phyloP scores from a whole-genome alignment of 1,139 yeast species.

The Geotrichum siamense region DNA sequence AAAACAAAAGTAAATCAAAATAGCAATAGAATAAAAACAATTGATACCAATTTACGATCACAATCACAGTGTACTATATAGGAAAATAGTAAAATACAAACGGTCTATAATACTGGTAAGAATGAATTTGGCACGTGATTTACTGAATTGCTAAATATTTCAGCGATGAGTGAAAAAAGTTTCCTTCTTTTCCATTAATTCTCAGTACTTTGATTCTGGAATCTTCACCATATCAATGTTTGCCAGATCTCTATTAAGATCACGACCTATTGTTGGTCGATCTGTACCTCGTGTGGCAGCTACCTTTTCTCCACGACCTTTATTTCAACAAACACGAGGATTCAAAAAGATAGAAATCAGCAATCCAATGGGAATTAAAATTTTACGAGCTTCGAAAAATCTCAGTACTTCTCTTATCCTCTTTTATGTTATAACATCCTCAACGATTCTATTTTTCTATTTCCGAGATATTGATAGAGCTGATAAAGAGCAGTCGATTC shows the following conservation, averaged over 20 bases:
- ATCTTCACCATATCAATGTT: slow-evolving; percentile 1
- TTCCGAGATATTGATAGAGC: slow-evolving; percentile 22
- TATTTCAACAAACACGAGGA: background rate
- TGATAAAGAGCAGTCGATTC: slow-evolving; percentile 29
- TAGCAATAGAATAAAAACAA: too few species aligned
- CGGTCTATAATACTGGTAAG: too few species aligned
- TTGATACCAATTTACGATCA: too few species aligned
- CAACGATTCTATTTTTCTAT: slow-evolving; percentile 24
- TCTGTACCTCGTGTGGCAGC: background rate
- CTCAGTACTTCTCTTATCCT: slow-evolving; percentile 18
- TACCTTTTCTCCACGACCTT: background rate
- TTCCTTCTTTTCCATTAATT: too few species aligned
- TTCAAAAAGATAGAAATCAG: slow-evolving; percentile 16
- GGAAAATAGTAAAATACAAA: too few species aligned
- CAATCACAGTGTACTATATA: too few species aligned
- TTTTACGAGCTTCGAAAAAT: slow-evolving; percentile 17
- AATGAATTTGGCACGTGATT: too few species aligned
- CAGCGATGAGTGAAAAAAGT: too few species aligned
- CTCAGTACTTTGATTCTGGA: too few species aligned
- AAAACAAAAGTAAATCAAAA: too few species aligned
- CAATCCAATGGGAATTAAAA: slow-evolving; percentile 18
- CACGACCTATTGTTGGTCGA: background rate
- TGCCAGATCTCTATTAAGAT: slow-evolving; percentile 1
- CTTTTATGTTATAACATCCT: slow-evolving; percentile 25
- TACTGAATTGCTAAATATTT: too few species aligned